Base-by-base conservation (phyloP, 805 yeast genomes). In the Monosporozyma servazzii region DNA sequence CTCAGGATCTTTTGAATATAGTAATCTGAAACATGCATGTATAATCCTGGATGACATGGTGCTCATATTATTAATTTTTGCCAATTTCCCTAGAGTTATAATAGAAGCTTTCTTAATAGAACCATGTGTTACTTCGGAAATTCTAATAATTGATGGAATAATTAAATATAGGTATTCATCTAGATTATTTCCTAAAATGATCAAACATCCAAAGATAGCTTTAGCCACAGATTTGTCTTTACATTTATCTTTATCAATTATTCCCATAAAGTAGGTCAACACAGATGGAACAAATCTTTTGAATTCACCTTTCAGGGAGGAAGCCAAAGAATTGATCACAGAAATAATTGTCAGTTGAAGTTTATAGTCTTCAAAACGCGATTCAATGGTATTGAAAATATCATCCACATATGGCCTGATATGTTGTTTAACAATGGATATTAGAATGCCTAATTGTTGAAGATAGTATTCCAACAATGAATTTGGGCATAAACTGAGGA, bases 261-360 rank as follows among this genome's bases (percentile, higher is more conserved):
- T 83, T 45, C 81, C 81, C 46, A 90, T 71, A 61, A 91, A 73
- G 41, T 85, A 69, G 0, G 91, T 86, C 41, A 91, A 73, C 1
- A 89, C 78, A 20, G 80, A 80, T 3, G 95, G 84, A 54, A 90
- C 70, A 61, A 84, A 83, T 66, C 81, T 73, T 59, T 88, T 91
- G 71, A 90, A 91, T 63, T 91, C 98, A 5, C 95, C 95, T 53
- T 88, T 96, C 47, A 90, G 71, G 1, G 96, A 91, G 48, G 77
- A 77, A 0, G 95, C 86, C 30, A 90, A 78, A 3, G 88, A 79
- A 61, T 89, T 96, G 27, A 88, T 78, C 41, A 91, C 76, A 30
- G 81, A 78, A 42, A 91, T 78, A 20, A 90, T 81, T 0, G 88
- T 84, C 4, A 81, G 80, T 60, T 88, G 93, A 45, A 88, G 70